Base-by-base conservation (phyloP, 164 flowering plant genomes). In the Kingdonia uniflora region DNA sequence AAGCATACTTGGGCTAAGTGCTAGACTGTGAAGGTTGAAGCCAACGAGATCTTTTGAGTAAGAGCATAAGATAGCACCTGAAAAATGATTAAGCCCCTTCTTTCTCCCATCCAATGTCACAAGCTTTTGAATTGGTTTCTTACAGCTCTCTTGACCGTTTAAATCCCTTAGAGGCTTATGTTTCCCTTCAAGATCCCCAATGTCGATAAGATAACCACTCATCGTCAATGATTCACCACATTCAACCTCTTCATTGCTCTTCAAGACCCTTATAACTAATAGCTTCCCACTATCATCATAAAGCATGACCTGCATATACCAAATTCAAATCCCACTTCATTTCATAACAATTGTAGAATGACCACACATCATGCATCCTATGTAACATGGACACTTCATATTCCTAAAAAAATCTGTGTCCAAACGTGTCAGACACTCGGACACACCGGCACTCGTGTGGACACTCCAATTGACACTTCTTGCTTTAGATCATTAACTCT, bases 281-380 rank as follows among this genome's bases (percentile, higher is more conserved):
- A 80, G 70, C 57, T 73, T 71, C 59, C 77, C 80, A 48, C 67
- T 63, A 14, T 80, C 94, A 72, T 87, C 90, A 49, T 76, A 85
- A 19, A 91, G 87, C 70, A 63, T 58, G 22, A 78, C 70, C 96
- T 91, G 20, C 19, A 45, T 12, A 45, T 21, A 13, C 14, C 17
- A 41, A 45, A 20, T 45, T 21, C 12, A 19, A 1, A 45, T 20
- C 35, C 4, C 4, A 29, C 35, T 29, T n/a, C n/a, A n/a, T n/a
- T n/a, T n/a, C n/a, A n/a, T n/a, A n/a, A n/a, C n/a, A n/a, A n/a
- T n/a, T n/a, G n/a, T n/a, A n/a, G n/a, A n/a, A n/a, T n/a, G n/a
- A n/a, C n/a, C n/a, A n/a, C n/a, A n/a, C n/a, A n/a, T n/a, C n/a
- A n/a, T n/a, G n/a, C n/a, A n/a, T n/a, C n/a, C n/a, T n/a, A n/a